Evolutionary conservation across 2,329 filamentous ascomycete genomes (phyloP), one percentile per base, ranked within the genome.

Genomic region (Xylariomycetidae sp.): DNA sequence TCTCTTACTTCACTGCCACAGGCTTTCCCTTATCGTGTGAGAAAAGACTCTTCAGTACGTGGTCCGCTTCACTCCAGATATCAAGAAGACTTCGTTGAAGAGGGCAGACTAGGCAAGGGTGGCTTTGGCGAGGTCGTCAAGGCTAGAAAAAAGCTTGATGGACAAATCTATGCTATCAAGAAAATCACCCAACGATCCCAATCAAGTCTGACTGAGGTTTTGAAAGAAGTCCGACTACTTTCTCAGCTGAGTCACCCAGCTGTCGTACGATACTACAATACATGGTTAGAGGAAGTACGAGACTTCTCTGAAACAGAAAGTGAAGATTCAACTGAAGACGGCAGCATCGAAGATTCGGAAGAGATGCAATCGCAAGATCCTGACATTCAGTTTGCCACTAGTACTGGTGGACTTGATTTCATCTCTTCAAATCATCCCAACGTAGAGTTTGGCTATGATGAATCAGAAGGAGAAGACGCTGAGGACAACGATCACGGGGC

Each of bases 101-200:
- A 92, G 53, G 88, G 87, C 11, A 78, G 85, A 4, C 70, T 98
- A 10, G 92, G 92, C 3, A 94, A 90, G 57, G 92, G 92, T 27
- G 92, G 90, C 0, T 98, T 95, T 61, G 92, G 92, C 5, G 88
- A 96, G 61, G 92, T 98, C 15, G 88, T 97, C 35, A 94, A 95
- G 58, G 90, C 90, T 3, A 78, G 90, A 19, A 94, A 95, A 59
- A 95, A 92, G 63, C 77, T 96, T 4, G 92, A 97, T 56, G 87
- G 87, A 1, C 85, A 89, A 37, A 82, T 94, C 27, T 98, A 97
- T 61, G 92, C 92, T 13, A 86, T 98, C 56, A 98, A 98, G 59
- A 96, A 97, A 57, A 92, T 98, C 41, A 87, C 81, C 1, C 86
- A 92, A 47, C 82, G 82, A 32, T 87, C 87, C 1, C 76, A 84